These are phyloP conservation scores for Tetrapyrgos nigripes DNA, from an alignment of 1,284 basidiomycete genomes.

Conservation along the genomic window DNA sequence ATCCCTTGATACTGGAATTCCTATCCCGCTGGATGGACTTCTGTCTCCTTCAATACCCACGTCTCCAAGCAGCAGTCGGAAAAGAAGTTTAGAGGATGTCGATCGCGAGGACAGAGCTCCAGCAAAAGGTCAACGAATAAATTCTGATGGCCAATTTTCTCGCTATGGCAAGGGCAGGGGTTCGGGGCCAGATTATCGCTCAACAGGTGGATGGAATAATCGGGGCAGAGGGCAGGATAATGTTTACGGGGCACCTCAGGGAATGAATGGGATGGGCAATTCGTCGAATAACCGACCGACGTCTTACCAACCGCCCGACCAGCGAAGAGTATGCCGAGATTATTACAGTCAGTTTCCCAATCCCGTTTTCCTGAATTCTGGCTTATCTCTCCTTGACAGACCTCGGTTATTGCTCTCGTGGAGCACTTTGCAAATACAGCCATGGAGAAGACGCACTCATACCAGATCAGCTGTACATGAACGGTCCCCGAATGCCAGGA, in stretches of 20 bases:
- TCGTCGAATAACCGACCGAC: conserved; percentile 46
- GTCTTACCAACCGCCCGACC: conserved; percentile 73
- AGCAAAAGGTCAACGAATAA: conserved; percentile 73
- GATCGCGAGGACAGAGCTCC: conserved; percentile 63
- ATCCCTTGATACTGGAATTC: conserved; percentile 67
- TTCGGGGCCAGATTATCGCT: conserved; percentile 40
- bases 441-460: conserved; percentile 86
- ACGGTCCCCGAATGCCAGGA: conserved; percentile 37
- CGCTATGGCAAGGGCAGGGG: conserved; percentile 58
- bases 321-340: conserved; percentile 80
- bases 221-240: conserved; percentile 34
- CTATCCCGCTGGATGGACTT: conserved; percentile 76
- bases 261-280: conserved; percentile 46
- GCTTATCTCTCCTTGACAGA: conserved; percentile 52
- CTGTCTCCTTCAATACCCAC: conserved; percentile 49
- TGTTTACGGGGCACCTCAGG: conserved; percentile 35
- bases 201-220: conserved; percentile 46
- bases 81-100: conserved; percentile 67
- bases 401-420: conserved; percentile 90
- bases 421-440: conserved; percentile 90
- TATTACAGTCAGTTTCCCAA: conserved; percentile 78
- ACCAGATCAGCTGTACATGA: conserved; percentile 69
- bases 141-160: conserved; percentile 65
- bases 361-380: conserved; percentile 11
- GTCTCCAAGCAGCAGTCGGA: conserved; percentile 61